Percentiles rank a stretch among this genome's conserved stretches.
These are phyloP conservation scores for Neoboletus subvelutipes DNA, from an alignment of 768 basidiomycete species.

Conservation along the genomic window DNA sequence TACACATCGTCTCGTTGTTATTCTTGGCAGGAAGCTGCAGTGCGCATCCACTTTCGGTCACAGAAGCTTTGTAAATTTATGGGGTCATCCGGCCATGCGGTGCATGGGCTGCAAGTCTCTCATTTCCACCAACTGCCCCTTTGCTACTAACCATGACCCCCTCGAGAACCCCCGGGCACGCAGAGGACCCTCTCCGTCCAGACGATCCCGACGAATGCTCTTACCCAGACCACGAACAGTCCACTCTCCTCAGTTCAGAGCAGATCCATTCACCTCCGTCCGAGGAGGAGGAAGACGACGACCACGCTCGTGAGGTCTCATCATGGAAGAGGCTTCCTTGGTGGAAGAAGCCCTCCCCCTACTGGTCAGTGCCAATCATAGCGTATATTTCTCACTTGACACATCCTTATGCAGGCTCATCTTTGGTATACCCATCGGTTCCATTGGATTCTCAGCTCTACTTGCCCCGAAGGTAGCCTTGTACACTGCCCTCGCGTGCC, in stretches of 20 bases:
- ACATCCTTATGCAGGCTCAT: conserved; percentile 45
- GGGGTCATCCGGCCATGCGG: neutral
- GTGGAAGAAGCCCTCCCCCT: conserved; percentile 74
- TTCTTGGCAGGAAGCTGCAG: neutral
- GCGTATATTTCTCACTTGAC: neutral
- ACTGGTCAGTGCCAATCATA: conserved; percentile 52
- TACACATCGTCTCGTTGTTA: neutral
- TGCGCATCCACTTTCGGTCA: neutral
- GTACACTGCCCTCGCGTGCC: conserved; percentile 72
- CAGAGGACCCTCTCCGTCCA: conserved; percentile 41
- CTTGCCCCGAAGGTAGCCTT: conserved; percentile 73
- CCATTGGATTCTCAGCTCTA: conserved; percentile 55
- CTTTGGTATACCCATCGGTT: conserved; percentile 48
- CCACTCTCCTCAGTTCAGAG: conserved; percentile 29
- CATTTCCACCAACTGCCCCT: neutral
- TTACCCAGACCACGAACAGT: conserved; percentile 39
- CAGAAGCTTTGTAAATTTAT: neutral
- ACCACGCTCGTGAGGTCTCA: conserved; percentile 28
- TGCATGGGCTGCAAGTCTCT: too few species aligned
- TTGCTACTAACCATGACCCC: conserved; percentile 15
- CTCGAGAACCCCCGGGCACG: neutral
- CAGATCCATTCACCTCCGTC: conserved; percentile 9
- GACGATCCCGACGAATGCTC: conserved; percentile 44
- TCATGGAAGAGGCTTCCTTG: conserved; percentile 49
- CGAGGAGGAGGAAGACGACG: conserved; percentile 26